Conservation (phyloP, 192 early-diverging fungal genomes). For the Entrophospora sp. region DNA sequence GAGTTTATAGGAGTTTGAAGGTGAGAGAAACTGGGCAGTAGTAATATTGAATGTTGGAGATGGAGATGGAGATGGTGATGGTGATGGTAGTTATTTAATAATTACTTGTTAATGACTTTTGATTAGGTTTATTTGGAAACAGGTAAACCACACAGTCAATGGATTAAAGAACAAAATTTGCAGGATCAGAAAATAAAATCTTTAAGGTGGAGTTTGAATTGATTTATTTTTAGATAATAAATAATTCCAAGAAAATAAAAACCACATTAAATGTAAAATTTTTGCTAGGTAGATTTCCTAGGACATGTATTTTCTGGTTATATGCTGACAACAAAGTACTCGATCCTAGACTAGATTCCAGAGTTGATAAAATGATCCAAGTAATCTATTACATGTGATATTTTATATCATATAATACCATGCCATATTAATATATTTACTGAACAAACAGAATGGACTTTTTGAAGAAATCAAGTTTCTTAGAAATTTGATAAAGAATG, state of each 20-base stretch:
- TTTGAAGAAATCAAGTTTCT: constrained; percentile 48
- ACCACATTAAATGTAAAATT: neutral
- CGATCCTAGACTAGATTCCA: constrained; percentile 68
- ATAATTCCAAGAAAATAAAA: neutral
- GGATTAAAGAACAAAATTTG: constrained; percentile 59
- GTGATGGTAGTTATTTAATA: neutral
- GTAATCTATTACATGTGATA: constrained; percentile 23
- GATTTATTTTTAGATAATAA: neutral
- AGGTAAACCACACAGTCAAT: constrained; percentile 65
- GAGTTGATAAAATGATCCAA: constrained; percentile 86
- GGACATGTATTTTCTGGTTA: constrained; percentile 78
- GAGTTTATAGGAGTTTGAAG: constrained; percentile 78
- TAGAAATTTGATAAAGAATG: constrained; percentile 45
- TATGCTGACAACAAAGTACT: constrained; percentile 61
- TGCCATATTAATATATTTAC: too few species aligned
- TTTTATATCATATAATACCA: too few species aligned
- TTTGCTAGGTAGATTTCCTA: constrained; percentile 44
- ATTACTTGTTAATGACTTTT: neutral
- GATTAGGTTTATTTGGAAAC: constrained; percentile 56
- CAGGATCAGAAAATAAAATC: constrained; percentile 33
- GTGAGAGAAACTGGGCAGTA: constrained; percentile 36
- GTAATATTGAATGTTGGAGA: neutral
- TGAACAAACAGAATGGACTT: constrained; percentile 44
- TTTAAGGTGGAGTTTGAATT: constrained; percentile 18
- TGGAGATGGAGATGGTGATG: too few species aligned